Base-by-base conservation (phyloP, 129 eudicot species). In the Tagetes patula region DNA sequence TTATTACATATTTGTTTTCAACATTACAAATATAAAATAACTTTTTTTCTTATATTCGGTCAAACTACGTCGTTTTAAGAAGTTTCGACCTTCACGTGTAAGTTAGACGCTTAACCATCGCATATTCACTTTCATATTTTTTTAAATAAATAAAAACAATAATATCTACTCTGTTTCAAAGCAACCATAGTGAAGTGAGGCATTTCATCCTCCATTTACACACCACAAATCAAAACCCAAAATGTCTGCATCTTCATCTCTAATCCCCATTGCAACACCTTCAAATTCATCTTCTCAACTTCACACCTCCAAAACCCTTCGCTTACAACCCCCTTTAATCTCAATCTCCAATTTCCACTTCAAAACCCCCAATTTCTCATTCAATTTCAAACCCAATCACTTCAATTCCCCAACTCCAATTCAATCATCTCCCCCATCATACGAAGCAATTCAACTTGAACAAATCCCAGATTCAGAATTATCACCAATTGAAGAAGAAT, bases 211-310 rank as follows among this genome's bases (percentile, higher is more conserved):
- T 59, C 42, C 39, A 32, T 31, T 31, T 6, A 8, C 58, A 37
- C 7, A 30, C 69, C 11, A 59, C 61, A 27, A 70, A 70, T 40
- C 66, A 45, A 6, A 40, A 32, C 14, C 33, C 5, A 64, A 69
- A 73, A 82, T 82, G 86, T 65, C 80, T 72, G 64, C 84, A n/a
- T 61, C 77, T 39, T 80, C 87, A 39, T 79, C 73, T 74, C 39
- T 70, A 78, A 61, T 76, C 76, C 70, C 75, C 52, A 76, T 69
- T 50, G 12, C 87, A 46, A 34, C 42, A 2, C 30, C 80, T 78
- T 65, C 89, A 34, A 49, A 71, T 30, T 64, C 86, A 61, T 27
- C 79, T 55, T 75, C 87, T 32, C 71, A 78, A 34, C 65, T 65
- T 30, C 41, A 33, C 84, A 75, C 61, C 76, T 11, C 64, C 50